A percentile compares a stretch with the other conserved stretches of the same genome.
Conservation (phyloP, 2,329 filamentous ascomycete species). For the Cyphellophora attinorum region DNA sequence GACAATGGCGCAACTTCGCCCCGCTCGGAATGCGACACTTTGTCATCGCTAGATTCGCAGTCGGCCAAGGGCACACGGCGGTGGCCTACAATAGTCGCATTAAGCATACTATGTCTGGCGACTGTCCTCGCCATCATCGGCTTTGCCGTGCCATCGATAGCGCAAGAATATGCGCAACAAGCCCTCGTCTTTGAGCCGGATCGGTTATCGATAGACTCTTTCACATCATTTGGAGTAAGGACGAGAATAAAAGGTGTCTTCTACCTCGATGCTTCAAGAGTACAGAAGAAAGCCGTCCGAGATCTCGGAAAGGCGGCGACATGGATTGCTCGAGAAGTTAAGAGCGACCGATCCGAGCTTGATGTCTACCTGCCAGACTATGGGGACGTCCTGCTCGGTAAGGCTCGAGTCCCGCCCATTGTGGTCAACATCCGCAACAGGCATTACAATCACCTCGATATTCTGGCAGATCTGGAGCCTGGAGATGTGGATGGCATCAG, state of each 20-base stretch:
- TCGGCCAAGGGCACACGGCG: conserved; percentile 31
- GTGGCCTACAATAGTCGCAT: conserved; percentile 73
- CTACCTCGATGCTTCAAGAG: conserved; percentile 65
- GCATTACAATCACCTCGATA: conserved; percentile 65
- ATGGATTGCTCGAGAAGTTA: conserved; percentile 67
- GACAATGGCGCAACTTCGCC: conserved; percentile 17
- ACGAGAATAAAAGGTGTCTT: conserved; percentile 77
- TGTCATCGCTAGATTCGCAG: conserved; percentile 7
- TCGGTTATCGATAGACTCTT: conserved; percentile 73
- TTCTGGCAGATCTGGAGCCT: conserved; percentile 65
- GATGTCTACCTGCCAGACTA: conserved; percentile 77
- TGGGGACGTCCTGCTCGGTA: conserved; percentile 65
- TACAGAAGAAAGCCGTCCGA: conserved; percentile 60
- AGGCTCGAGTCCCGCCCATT: conserved; percentile 64
- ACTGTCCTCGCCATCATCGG: conserved; percentile 62
- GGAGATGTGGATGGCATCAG: conserved; percentile 70
- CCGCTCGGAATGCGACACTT: conserved; percentile 8
- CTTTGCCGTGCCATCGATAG: conserved; percentile 69
- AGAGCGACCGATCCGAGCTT: conserved; percentile 63
- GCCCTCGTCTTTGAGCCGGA: conserved; percentile 75
- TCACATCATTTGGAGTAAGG: conserved; percentile 67
- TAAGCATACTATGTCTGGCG: conserved; percentile 53
- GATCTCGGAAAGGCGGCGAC: conserved; percentile 69
- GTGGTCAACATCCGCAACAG: conserved; percentile 69
- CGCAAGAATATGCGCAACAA: conserved; percentile 79